Percentiles rank a stretch among this genome's conserved stretches.
These are phyloP conservation scores for Blumeria graminis DNA, from an alignment of 2,329 filamentous ascomycete species.

Conservation along the genomic window DNA sequence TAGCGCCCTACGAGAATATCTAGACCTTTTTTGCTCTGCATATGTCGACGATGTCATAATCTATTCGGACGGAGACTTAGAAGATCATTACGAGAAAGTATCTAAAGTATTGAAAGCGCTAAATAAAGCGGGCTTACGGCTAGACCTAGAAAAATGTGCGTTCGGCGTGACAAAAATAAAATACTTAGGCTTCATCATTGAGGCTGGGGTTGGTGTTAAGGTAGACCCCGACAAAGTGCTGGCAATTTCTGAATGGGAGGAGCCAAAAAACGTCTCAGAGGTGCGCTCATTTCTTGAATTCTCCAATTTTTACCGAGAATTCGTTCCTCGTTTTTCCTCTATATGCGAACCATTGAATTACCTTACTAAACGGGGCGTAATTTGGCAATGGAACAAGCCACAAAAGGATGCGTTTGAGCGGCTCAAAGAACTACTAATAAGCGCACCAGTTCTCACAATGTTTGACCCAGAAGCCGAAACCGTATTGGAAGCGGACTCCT, in stretches of 20 bases:
- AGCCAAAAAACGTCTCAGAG: slow-evolving; percentile 8
- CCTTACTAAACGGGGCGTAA: too few species aligned
- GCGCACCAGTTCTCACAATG: too few species aligned
- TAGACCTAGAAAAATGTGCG: too few species aligned
- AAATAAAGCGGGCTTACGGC: too few species aligned
- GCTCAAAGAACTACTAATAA: too few species aligned
- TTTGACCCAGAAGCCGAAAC: not conserved
- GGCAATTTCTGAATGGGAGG: not conserved
- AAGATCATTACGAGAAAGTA: not conserved
- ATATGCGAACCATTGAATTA: too few species aligned
- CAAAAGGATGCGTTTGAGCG: too few species aligned
- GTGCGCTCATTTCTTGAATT: not conserved
- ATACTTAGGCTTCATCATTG: not conserved
- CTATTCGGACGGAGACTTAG: not conserved
- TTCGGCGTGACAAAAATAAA: not conserved
- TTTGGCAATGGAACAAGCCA: too few species aligned
- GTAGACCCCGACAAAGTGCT: not conserved
- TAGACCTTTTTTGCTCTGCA: not conserved
- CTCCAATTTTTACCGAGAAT: not conserved
- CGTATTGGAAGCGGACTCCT: not conserved
- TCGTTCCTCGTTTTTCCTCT: not conserved
- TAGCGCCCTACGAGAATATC: too few species aligned
- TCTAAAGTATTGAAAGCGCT: not conserved
- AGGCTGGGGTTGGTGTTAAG: not conserved
- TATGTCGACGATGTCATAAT: not conserved